These are phyloP conservation scores for Rhodotorula kratochvilovae DNA, from an alignment of 768 basidiomycete species.

Conservation along the genomic window DNA sequence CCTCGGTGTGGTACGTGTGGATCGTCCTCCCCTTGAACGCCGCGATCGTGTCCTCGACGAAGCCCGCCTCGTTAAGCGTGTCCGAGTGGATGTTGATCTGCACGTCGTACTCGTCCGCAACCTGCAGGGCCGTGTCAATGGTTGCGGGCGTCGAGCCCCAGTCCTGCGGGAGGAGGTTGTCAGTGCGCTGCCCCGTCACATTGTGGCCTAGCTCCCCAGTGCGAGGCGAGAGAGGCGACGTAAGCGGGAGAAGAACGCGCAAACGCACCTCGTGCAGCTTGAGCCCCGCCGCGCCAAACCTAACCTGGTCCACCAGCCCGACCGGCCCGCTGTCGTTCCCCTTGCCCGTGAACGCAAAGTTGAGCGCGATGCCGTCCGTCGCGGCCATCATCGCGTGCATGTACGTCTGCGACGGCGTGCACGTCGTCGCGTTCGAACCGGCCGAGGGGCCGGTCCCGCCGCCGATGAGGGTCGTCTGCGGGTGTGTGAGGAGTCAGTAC, in stretches of 20 bases:
- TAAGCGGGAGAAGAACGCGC: not conserved
- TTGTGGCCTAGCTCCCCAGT: too few species aligned
- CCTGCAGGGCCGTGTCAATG: slow-evolving; percentile 69
- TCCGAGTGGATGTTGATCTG: slow-evolving; percentile 97
- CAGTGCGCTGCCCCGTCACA: too few species aligned
- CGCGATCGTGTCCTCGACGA: slow-evolving; percentile 85
- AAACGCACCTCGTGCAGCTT: slow-evolving; percentile 74
- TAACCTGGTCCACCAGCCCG: slow-evolving; percentile 73
- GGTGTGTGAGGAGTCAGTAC: slow-evolving; percentile 43
- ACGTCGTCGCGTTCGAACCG: slow-evolving; percentile 87
- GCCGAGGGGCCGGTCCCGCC: slow-evolving; percentile 92
- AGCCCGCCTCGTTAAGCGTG: slow-evolving; percentile 77
- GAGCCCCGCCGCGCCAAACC: slow-evolving; percentile 78
- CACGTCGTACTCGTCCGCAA: slow-evolving; percentile 87
- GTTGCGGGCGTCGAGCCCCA: slow-evolving; percentile 87
- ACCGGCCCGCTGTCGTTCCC: slow-evolving; percentile 79
- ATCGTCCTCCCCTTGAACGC: slow-evolving; percentile 89
- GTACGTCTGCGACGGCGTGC: slow-evolving; percentile 84
- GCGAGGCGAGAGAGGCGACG: not conserved
- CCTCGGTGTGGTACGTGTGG: slow-evolving; percentile 81
- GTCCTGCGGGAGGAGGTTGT: too few species aligned
- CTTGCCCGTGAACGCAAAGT: slow-evolving; percentile 92
- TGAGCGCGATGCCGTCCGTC: slow-evolving; percentile 80
- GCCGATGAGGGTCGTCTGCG: slow-evolving; percentile 90
- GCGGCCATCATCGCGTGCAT: slow-evolving; percentile 86